A percentile compares a stretch with the other conserved stretches of the same genome.
phyloP scores from a whole-genome alignment of 176 grass and related monocot species.

The Triticum monococcum region DNA sequence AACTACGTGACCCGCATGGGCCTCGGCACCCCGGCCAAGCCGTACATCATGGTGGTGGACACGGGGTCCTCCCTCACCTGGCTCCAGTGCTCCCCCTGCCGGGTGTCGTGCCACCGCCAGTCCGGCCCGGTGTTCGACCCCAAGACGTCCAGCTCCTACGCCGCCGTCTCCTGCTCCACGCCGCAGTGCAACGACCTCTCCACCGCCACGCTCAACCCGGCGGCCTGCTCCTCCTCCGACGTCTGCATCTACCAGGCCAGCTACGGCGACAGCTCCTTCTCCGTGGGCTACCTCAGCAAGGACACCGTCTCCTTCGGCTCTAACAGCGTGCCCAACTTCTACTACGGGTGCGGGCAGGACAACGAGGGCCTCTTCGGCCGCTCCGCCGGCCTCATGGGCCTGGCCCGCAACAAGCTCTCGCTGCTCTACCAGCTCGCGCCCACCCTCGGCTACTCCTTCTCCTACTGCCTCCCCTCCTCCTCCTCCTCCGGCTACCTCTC shows the following conservation, averaged over 20 bases:
- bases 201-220: constrained; percentile 66
- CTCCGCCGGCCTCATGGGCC: constrained; percentile 79
- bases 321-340: constrained; percentile 48
- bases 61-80: constrained; percentile 78
- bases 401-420: constrained; percentile 78
- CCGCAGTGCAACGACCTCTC: constrained; percentile 50
- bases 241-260: constrained; percentile 85
- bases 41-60: constrained; percentile 70
- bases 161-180: constrained; percentile 51
- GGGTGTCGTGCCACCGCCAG: constrained; percentile 63
- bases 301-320: constrained; percentile 70
- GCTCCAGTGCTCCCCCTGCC: constrained; percentile 80
- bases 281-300: constrained; percentile 70
- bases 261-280: constrained; percentile 91
- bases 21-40: constrained; percentile 60
- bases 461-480: constrained; percentile 79
- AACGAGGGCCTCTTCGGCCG: constrained; percentile 88
- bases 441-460: constrained; percentile 63
- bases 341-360: constrained; percentile 87
- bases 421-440: constrained; percentile 77
- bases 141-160: constrained; percentile 61
- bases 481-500: constrained; percentile 67
- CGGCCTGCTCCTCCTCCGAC: constrained; percentile 52
- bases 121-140: constrained; percentile 62
- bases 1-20: constrained; percentile 77